phyloP scores from a whole-genome alignment of 495 filamentous ascomycete species.

The Neurospora tetraspora region DNA sequence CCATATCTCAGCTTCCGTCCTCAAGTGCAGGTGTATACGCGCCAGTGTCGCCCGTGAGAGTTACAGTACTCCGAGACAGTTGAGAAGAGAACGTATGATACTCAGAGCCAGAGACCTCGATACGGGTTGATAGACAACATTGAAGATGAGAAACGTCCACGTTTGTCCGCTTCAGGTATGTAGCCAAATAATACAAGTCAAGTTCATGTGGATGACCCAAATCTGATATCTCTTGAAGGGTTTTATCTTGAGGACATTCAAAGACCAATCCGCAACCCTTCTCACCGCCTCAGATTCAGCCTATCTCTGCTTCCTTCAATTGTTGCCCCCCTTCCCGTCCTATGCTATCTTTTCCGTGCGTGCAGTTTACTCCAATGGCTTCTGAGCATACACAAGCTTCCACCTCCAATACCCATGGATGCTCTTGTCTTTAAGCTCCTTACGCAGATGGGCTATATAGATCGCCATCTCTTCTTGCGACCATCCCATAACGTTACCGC shows the following conservation, averaged over 20 bases:
- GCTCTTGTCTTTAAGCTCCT: background rate
- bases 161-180: no score
- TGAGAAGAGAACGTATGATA: no score
- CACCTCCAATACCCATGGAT: slow-evolving; percentile 8
- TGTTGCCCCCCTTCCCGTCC: background rate
- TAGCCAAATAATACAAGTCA: no score
- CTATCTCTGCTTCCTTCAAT: no score
- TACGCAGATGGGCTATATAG: background rate
- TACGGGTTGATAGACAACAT: background rate
- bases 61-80: no score
- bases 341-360: background rate
- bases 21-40: background rate
- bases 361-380: slow-evolving; percentile 8
- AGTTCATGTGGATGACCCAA: no score
- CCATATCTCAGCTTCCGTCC: background rate
- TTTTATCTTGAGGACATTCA: no score
- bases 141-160: no score
- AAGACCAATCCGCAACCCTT: no score
- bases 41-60: background rate
- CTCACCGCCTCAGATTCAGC: no score
- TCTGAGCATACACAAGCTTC: slow-evolving; percentile 23
- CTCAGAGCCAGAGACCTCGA: background rate
- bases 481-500: background rate
- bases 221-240: no score
- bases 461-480: background rate